These are phyloP conservation scores for Coniochaeta sp. DNA, from an alignment of 2,329 filamentous ascomycete genomes.

Conservation along the genomic window DNA sequence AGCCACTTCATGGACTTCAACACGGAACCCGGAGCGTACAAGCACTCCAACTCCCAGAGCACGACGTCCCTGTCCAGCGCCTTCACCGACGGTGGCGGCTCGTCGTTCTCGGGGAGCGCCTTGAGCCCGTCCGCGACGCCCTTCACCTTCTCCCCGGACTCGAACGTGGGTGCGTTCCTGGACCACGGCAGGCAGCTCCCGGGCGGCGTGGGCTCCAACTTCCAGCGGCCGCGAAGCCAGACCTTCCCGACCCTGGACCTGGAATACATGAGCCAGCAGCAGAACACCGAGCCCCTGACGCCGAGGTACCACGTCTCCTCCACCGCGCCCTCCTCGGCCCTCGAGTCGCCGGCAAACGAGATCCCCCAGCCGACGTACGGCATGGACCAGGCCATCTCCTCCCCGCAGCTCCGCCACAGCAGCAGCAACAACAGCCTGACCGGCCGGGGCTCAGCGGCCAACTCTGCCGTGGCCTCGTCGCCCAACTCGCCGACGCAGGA, in stretches of 20 bases:
- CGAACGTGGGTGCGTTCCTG: slow-evolving; percentile 58
- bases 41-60: slow-evolving; percentile 59
- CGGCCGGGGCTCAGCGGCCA: slow-evolving; percentile 10
- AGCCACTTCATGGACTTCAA: slow-evolving; percentile 51
- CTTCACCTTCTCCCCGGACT: slow-evolving; percentile 69
- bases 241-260: slow-evolving; percentile 72
- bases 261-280: slow-evolving; percentile 43
- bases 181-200: slow-evolving; percentile 30
- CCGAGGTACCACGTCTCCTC: slow-evolving; percentile 40
- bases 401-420: slow-evolving; percentile 38
- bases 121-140: slow-evolving; percentile 66
- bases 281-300: slow-evolving; percentile 35
- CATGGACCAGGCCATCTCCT: slow-evolving; percentile 34
- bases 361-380: slow-evolving; percentile 30
- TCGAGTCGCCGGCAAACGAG: slow-evolving; percentile 45
- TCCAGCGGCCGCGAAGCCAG: slow-evolving; percentile 75
- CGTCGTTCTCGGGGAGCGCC: slow-evolving; percentile 56
- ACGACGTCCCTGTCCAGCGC: slow-evolving; percentile 61
- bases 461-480: slow-evolving; percentile 17
- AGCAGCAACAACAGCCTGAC: slow-evolving; percentile 43
- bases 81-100: slow-evolving; percentile 55
- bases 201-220: slow-evolving; percentile 36
- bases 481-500: slow-evolving; percentile 70
- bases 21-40: slow-evolving; percentile 41
- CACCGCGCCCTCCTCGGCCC: slow-evolving; percentile 41